Evolutionary conservation across 352 stramenopile genomes (phyloP).

Genomic region (Plasmopara halstedii): DNA sequence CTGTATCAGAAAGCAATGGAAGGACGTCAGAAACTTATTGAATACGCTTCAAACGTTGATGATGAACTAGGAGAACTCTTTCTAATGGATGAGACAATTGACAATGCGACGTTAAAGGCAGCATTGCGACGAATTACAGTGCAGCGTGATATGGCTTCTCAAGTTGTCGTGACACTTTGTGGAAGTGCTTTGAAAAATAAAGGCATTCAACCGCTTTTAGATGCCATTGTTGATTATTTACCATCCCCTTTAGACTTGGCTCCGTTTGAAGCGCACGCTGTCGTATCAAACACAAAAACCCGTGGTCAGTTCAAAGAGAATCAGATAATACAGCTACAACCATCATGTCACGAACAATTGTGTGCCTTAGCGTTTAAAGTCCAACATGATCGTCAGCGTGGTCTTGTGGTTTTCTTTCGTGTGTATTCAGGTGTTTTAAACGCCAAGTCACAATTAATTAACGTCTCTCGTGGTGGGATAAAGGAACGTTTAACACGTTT

Average conservation of each 20-base stretch:
- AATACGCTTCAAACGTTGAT: constrained; percentile 58
- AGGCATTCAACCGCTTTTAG: constrained; percentile 95
- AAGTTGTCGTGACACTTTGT: constrained; percentile 46
- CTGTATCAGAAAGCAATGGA: constrained; percentile 31
- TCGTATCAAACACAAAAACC: constrained; percentile 32
- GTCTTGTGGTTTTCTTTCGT: constrained; percentile 87
- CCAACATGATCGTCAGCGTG: constrained; percentile 67
- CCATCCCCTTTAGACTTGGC: constrained; percentile 89
- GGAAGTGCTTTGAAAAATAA: constrained; percentile 79
- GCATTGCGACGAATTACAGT: constrained; percentile 64
- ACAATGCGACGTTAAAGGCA: constrained; percentile 34
- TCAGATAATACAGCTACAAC: constrained; percentile 24
- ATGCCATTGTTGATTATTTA: constrained; percentile 97
- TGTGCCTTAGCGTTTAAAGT: constrained; percentile 68
- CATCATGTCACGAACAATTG: constrained; percentile 41
- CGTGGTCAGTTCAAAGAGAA: constrained; percentile 7
- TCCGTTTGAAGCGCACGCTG: constrained; percentile 48
- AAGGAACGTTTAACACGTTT: constrained; percentile 65
- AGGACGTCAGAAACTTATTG: constrained; percentile 53
- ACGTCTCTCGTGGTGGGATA: constrained; percentile 45
- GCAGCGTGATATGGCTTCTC: constrained; percentile 29
- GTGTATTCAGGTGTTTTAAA: constrained; percentile 90
- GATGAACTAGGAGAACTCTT: constrained; percentile 70
- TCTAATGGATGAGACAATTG: constrained; percentile 58
- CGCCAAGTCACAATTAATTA: constrained; percentile 71